These are phyloP conservation scores for Myrica gale DNA, from an alignment of 306 rosid species.

Conservation along the genomic window DNA sequence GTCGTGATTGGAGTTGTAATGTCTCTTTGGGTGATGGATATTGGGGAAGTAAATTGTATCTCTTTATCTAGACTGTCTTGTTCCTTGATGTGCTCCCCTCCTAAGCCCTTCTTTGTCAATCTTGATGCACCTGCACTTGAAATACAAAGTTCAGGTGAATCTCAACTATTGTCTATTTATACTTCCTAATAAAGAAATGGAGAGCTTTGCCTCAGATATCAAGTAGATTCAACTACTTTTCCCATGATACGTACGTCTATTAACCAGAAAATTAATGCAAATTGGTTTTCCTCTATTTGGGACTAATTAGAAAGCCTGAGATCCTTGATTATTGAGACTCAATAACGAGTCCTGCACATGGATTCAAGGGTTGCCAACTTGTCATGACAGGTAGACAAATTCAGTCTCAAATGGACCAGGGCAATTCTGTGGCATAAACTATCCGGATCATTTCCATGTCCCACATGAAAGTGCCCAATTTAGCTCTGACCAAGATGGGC, in stretches of 20 bases:
- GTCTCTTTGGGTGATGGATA: conserved; percentile 51
- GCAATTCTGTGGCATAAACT: neutral
- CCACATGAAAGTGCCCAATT: conserved; percentile 10
- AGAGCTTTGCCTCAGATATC: too few relatives aligned
- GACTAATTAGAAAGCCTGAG: too few relatives aligned
- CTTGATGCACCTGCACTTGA: conserved; percentile 49
- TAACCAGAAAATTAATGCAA: too few relatives aligned
- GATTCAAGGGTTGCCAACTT: conserved; percentile 26
- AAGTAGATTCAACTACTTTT: too few relatives aligned
- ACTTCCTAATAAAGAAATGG: neutral
- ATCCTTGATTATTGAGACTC: too few relatives aligned
- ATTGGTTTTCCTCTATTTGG: too few relatives aligned
- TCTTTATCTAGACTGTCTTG: conserved; percentile 33
- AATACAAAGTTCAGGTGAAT: conserved; percentile 35
- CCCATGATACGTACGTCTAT: too few relatives aligned
- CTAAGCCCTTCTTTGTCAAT: conserved; percentile 38
- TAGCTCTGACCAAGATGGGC: conserved; percentile 28
- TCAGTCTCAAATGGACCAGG: neutral
- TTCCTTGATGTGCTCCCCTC: conserved; percentile 36
- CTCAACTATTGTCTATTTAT: conserved; percentile 21
- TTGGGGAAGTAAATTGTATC: conserved; percentile 25
- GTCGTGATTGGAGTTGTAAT: conserved; percentile 80
- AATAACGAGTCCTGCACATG: conserved; percentile 5
- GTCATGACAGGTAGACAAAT: conserved; percentile 9
- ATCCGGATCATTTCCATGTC: neutral